Percentiles rank a stretch among this genome's conserved stretches.
Conservation (phyloP, 2,329 filamentous ascomycete species). For the Coleophoma eucalyptorum region DNA sequence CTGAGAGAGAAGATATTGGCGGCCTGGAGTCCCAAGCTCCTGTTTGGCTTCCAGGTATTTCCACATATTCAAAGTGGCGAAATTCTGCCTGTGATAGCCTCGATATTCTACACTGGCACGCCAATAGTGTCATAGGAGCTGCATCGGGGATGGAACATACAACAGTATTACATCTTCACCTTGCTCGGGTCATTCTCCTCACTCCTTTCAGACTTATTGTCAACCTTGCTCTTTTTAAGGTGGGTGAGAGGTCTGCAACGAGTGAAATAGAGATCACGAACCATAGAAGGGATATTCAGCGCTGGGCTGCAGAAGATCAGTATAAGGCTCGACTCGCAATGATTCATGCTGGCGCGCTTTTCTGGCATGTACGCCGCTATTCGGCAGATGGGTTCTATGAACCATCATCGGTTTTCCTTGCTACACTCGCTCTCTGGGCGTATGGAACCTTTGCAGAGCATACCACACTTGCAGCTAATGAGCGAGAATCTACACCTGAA, state of each 20-base stretch:
- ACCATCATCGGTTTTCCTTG: constrained; percentile 38
- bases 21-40: constrained; percentile 28
- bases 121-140: constrained; percentile 33
- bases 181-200: constrained; percentile 36
- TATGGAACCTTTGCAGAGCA: constrained; percentile 23
- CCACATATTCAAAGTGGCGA: constrained; percentile 42
- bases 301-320: constrained; percentile 47
- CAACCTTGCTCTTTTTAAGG: constrained; percentile 10
- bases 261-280: constrained; percentile 19
- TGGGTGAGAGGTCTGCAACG: neutral
- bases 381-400: constrained; percentile 44
- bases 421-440: constrained; percentile 43
- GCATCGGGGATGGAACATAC: constrained; percentile 37
- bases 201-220: constrained; percentile 27
- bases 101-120: constrained; percentile 39
- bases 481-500: neutral
- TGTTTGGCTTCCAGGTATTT: constrained; percentile 43
- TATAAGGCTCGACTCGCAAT: constrained; percentile 54
- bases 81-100: constrained; percentile 38
- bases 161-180: constrained; percentile 36
- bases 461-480: constrained; percentile 1
- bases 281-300: constrained; percentile 30
- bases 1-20: constrained; percentile 29
- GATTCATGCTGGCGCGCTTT: constrained; percentile 46
- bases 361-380: constrained; percentile 49